Evolutionary conservation across 2,329 filamentous ascomycete species (phyloP).

Genomic region (Colletotrichum cuscutae): DNA sequence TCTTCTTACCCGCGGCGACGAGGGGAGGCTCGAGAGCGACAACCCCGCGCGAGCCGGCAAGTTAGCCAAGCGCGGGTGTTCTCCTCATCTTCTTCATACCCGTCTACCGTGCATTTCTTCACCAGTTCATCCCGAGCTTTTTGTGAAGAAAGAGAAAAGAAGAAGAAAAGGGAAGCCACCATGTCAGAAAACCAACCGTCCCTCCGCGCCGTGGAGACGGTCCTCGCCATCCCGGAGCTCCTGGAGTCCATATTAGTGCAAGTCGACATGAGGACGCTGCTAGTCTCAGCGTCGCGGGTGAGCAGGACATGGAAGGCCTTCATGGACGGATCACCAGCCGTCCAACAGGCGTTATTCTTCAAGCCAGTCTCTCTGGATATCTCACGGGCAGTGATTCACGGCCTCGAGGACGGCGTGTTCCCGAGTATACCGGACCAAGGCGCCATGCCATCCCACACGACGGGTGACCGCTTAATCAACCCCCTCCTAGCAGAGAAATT

Average conservation of each 20-base stretch:
- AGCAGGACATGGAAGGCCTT: constrained; percentile 37
- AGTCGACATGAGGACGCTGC: constrained; percentile 41
- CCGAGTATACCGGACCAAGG: not conserved
- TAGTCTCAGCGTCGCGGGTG: constrained; percentile 40
- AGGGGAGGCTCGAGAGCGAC: constrained; percentile 15
- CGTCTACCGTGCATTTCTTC: not conserved
- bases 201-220: constrained; percentile 1
- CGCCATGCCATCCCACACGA: not conserved
- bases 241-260: constrained; percentile 41
- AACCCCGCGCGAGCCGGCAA: constrained; percentile 27
- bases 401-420: not conserved
- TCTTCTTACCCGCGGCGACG: constrained; percentile 15
- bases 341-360: constrained; percentile 26
- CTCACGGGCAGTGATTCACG: not conserved
- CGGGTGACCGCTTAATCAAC: constrained; percentile 1
- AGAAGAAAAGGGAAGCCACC: not conserved
- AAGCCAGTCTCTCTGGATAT: not conserved
- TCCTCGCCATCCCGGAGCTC: constrained; percentile 38
- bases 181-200: constrained; percentile 1
- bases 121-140: not conserved
- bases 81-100: constrained; percentile 22
- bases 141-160: not conserved
- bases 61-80: not conserved
- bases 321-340: constrained; percentile 5
- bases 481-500: constrained; percentile 29